phyloP scores from a whole-genome alignment of 805 yeast species.

The Dipodascus geniculatus region DNA sequence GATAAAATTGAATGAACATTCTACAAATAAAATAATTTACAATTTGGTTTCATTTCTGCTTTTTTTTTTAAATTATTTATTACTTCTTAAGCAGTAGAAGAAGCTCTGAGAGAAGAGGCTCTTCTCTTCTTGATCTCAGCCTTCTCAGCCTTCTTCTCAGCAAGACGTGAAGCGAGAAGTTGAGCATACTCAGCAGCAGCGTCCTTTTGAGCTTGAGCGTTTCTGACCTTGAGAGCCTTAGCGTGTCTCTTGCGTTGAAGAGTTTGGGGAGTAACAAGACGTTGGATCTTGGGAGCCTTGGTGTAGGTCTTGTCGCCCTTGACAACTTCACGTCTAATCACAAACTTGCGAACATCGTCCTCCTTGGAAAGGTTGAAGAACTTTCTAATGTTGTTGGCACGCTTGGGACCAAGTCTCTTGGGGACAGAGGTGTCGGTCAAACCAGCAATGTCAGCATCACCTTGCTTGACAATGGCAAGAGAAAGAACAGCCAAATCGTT shows the following conservation, averaged over 20 bases:
- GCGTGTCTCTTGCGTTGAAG: slow-evolving; percentile 98
- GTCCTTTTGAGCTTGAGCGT: slow-evolving; percentile 98
- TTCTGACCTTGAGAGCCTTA: slow-evolving; percentile 84
- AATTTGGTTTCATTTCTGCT: slow-evolving; percentile 1
- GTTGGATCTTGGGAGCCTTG: slow-evolving; percentile 99
- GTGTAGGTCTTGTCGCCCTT: slow-evolving; percentile 98
- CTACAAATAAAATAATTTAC: background rate
- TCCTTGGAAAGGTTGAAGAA: slow-evolving; percentile 97
- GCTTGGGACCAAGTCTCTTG: slow-evolving; percentile 99
- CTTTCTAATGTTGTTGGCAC: slow-evolving; percentile 99
- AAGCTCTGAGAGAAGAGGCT: slow-evolving; percentile 82
- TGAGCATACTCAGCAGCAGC: slow-evolving; percentile 99
- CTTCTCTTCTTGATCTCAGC: slow-evolving; percentile 99
- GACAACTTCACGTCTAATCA: slow-evolving; percentile 95
- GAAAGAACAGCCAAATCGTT: slow-evolving; percentile 94
- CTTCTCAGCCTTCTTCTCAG: slow-evolving; percentile 96
- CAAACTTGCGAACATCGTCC: slow-evolving; percentile 84
- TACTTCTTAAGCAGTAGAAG: slow-evolving; percentile 8
- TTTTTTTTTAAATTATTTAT: background rate
- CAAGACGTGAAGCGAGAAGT: slow-evolving; percentile 94
- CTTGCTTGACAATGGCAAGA: slow-evolving; percentile 90
- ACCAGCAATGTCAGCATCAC: slow-evolving; percentile 93
- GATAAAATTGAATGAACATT: background rate
- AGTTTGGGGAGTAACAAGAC: slow-evolving; percentile 98
- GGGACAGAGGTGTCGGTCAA: slow-evolving; percentile 90